Evolutionary conservation across 2,329 filamentous ascomycete species (phyloP).

Genomic region (Aspergillus transmontanensis): DNA sequence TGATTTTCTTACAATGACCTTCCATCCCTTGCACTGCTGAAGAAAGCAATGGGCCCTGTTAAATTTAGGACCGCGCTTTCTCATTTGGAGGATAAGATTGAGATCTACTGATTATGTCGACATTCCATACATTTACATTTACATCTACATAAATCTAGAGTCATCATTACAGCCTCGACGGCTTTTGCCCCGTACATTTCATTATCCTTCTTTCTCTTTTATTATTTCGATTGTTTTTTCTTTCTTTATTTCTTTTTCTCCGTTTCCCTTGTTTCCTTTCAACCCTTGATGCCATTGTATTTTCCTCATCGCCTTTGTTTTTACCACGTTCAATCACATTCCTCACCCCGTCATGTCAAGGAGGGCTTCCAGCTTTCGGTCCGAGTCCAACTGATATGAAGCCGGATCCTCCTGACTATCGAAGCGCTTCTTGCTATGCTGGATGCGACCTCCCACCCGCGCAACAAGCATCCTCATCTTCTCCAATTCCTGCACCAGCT

Average conservation of each 20-base stretch:
- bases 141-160: neutral
- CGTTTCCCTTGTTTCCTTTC: neutral
- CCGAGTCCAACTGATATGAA: constrained; percentile 29
- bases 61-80: constrained; percentile 1
- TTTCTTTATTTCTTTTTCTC: neutral
- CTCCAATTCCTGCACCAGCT: constrained; percentile 52
- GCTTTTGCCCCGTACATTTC: neutral
- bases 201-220: neutral
- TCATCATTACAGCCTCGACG: neutral
- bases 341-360: constrained; percentile 40
- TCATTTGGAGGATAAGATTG: neutral
- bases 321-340: neutral
- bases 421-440: constrained; percentile 28
- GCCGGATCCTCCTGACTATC: constrained; percentile 19
- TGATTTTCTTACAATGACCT: constrained; percentile 11
- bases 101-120: neutral
- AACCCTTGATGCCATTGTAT: too few relatives aligned
- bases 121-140: constrained; percentile 1
- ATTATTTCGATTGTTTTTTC: neutral
- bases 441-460: constrained; percentile 43
- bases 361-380: constrained; percentile 39
- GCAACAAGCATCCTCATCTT: constrained; percentile 52
- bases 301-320: neutral
- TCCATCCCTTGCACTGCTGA: constrained; percentile 23
- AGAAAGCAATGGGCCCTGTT: constrained; percentile 10